Percentiles rank a stretch among this genome's conserved stretches.
These are phyloP conservation scores for Fusarium globosum DNA, from an alignment of 2,329 filamentous ascomycete genomes.

Conservation along the genomic window DNA sequence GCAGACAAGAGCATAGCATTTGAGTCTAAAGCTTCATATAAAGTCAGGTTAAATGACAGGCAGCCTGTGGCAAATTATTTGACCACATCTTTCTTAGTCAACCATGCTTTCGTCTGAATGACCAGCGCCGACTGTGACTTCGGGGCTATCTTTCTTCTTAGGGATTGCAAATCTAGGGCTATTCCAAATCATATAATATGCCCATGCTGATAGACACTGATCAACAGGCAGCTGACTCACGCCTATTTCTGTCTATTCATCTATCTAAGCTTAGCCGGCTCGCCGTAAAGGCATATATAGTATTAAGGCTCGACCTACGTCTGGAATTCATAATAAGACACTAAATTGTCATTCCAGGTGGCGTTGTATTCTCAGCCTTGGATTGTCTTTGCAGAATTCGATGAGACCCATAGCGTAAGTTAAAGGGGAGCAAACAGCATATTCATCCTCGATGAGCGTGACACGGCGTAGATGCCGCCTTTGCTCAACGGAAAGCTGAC, in stretches of 20 bases:
- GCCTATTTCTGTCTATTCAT: too few relatives aligned
- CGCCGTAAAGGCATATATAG: too few relatives aligned
- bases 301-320: too few relatives aligned
- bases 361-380: background rate
- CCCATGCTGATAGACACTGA: too few relatives aligned
- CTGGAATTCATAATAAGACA: background rate
- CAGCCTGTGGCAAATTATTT: background rate
- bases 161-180: too few relatives aligned
- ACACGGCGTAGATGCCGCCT: background rate
- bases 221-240: too few relatives aligned
- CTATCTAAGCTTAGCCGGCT: too few relatives aligned
- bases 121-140: too few relatives aligned
- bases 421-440: background rate
- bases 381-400: background rate
- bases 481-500: background rate
- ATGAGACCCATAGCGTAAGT: slow-evolving; percentile 2
- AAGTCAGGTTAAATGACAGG: background rate
- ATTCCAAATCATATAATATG: too few relatives aligned
- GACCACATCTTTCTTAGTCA: background rate
- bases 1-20: too few relatives aligned
- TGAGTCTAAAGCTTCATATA: background rate
- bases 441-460: background rate
- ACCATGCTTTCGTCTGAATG: background rate
- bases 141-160: too few relatives aligned
- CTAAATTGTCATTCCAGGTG: background rate